These are phyloP conservation scores for Cynanchum wilfordii DNA, from an alignment of 257 asterid genomes.

Conservation along the genomic window DNA sequence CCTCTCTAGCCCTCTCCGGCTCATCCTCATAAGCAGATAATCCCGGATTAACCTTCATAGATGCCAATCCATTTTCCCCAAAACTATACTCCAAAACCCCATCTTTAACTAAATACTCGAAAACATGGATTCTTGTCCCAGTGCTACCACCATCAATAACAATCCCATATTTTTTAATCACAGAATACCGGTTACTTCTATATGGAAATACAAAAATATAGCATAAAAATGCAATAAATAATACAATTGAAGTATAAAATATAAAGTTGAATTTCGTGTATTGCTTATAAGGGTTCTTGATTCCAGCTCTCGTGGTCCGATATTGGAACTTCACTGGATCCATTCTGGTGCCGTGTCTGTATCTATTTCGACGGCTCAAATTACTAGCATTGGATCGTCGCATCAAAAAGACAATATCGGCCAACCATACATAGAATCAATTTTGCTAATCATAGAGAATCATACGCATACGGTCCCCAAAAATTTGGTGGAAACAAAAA, in stretches of 20 bases:
- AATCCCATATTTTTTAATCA: conserved; percentile 45
- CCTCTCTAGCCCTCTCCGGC: conserved; percentile 50
- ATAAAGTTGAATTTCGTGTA: conserved; percentile 38
- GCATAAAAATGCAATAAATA: conserved; percentile 34
- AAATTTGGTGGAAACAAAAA: background rate
- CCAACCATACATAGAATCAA: conserved; percentile 51
- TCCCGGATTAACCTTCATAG: conserved; percentile 91
- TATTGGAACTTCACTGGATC: conserved; percentile 65
- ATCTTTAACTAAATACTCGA: conserved; percentile 49
- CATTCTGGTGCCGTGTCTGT: conserved; percentile 33
- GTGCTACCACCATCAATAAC: conserved; percentile 99
- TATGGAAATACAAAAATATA: conserved; percentile 47
- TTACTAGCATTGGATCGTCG: conserved; percentile 87
- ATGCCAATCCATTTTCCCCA: conserved; percentile 57
- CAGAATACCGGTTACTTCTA: conserved; percentile 9
- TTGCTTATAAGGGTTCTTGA: conserved; percentile 36
- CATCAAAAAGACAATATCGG: conserved; percentile 61
- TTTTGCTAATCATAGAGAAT: background rate
- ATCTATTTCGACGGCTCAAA: conserved; percentile 34
- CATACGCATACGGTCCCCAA: conserved; percentile 21
- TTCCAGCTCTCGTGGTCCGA: conserved; percentile 52
- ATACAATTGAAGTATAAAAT: conserved; percentile 34
- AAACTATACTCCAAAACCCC: conserved; percentile 63
- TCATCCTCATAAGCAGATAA: conserved; percentile 58
- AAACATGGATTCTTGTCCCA: conserved; percentile 89